These are phyloP conservation scores for Pseudogymnoascus sp. DNA, from an alignment of 2,329 filamentous ascomycete genomes.

Conservation along the genomic window DNA sequence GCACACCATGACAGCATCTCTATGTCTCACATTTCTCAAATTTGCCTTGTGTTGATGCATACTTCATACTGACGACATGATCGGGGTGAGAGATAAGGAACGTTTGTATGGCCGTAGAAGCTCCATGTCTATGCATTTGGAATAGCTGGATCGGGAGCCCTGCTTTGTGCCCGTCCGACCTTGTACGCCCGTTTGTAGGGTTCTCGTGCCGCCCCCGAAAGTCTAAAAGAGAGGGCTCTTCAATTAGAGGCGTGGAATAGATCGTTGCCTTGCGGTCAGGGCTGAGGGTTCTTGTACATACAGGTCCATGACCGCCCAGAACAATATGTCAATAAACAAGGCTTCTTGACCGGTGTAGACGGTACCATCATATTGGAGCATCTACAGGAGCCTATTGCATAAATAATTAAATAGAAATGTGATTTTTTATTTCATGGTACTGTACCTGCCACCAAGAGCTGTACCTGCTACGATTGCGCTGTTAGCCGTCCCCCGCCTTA, in stretches of 20 bases:
- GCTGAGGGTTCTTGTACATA: neutral
- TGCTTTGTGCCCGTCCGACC: neutral
- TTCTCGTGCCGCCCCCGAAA: constrained; percentile 7
- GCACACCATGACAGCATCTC: constrained; percentile 8
- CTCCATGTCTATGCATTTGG: constrained; percentile 2
- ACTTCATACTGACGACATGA: constrained; percentile 1
- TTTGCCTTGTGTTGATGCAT: neutral
- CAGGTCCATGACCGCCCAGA: neutral
- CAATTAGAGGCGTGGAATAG: neutral
- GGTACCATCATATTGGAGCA: neutral
- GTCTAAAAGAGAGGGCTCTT: neutral
- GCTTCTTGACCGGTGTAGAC: neutral
- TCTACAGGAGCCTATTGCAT: neutral
- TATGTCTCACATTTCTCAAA: constrained; percentile 1
- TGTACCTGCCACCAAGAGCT: neutral
- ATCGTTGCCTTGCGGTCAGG: neutral
- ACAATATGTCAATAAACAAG: neutral
- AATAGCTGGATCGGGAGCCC: neutral
- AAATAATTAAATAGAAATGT: neutral
- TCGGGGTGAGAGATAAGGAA: neutral
- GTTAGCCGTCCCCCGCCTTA: neutral
- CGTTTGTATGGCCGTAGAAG: neutral
- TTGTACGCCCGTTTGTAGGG: constrained; percentile 6
- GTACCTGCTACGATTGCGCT: neutral
- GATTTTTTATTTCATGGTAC: neutral